Evolutionary conservation across 371 early-diverging fungal genomes (phyloP).

Genomic region (Mortierella sp.): DNA sequence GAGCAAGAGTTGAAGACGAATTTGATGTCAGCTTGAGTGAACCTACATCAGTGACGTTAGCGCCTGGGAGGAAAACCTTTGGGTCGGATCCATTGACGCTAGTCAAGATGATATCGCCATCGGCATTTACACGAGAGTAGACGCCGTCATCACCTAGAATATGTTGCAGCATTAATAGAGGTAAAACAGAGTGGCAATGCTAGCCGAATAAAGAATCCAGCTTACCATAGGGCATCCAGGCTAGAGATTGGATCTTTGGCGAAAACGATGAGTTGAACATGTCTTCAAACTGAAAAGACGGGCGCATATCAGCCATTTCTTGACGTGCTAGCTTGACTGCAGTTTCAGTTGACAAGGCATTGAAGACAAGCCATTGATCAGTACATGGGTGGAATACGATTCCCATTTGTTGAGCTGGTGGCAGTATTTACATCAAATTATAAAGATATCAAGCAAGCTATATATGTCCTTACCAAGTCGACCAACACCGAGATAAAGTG

Average conservation of each 20-base stretch:
- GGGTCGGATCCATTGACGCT: slow-evolving; percentile 37
- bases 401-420: too few relatives aligned
- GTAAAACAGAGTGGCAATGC: neutral
- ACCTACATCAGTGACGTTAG: slow-evolving; percentile 43
- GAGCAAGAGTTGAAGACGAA: too few relatives aligned
- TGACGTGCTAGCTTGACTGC: neutral
- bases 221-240: slow-evolving; percentile 68
- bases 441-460: too few relatives aligned
- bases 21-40: neutral
- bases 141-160: slow-evolving; percentile 65
- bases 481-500: slow-evolving; percentile 33
- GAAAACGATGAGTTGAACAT: slow-evolving; percentile 65
- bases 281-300: slow-evolving; percentile 63
- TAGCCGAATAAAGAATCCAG: too few relatives aligned
- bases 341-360: neutral
- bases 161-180: slow-evolving; percentile 5
- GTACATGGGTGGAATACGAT: too few relatives aligned
- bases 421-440: too few relatives aligned
- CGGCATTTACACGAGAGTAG: slow-evolving; percentile 57
- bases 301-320: slow-evolving; percentile 41
- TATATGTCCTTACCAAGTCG: slow-evolving; percentile 40
- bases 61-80: slow-evolving; percentile 36
- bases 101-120: slow-evolving; percentile 61
- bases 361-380: too few relatives aligned
- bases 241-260: slow-evolving; percentile 58